phyloP scores from a whole-genome alignment of 306 rosid genomes.

The Lotus japonicus region DNA sequence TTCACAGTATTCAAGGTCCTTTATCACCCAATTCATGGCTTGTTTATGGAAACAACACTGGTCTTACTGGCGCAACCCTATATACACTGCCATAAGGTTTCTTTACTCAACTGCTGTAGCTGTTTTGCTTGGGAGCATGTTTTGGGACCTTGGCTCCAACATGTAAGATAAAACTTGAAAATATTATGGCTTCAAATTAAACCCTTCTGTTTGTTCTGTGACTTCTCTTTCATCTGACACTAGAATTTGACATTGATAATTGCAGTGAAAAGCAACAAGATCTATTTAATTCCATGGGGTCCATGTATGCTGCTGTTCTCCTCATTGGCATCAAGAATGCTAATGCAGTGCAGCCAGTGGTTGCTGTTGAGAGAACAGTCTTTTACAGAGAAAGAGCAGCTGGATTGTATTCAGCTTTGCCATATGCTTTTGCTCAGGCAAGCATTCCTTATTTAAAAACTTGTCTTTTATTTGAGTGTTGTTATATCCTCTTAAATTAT shows the following conservation, averaged over 20 bases:
- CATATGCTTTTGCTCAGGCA: slow-evolving; percentile 61
- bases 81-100: slow-evolving; percentile 41
- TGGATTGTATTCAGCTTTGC: slow-evolving; percentile 58
- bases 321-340: slow-evolving; percentile 41
- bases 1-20: slow-evolving; percentile 38
- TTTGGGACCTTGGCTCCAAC: slow-evolving; percentile 59
- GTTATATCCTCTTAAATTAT: too few relatives aligned
- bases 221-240: neutral
- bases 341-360: slow-evolving; percentile 39
- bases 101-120: slow-evolving; percentile 32
- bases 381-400: slow-evolving; percentile 60
- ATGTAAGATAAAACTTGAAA: slow-evolving; percentile 33
- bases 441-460: too few relatives aligned
- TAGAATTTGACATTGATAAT: neutral
- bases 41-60: slow-evolving; percentile 60
- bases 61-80: slow-evolving; percentile 62
- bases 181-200: neutral
- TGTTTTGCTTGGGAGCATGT: slow-evolving; percentile 46
- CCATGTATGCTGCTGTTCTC: slow-evolving; percentile 56
- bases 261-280: slow-evolving; percentile 34
- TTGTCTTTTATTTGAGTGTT: too few relatives aligned
- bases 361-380: slow-evolving; percentile 43
- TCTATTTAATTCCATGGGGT: slow-evolving; percentile 53
- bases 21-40: slow-evolving; percentile 44
- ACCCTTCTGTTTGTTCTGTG: too few relatives aligned